phyloP scores from a whole-genome alignment of 257 asterid genomes.

The Rauvolfia tetraphylla region DNA sequence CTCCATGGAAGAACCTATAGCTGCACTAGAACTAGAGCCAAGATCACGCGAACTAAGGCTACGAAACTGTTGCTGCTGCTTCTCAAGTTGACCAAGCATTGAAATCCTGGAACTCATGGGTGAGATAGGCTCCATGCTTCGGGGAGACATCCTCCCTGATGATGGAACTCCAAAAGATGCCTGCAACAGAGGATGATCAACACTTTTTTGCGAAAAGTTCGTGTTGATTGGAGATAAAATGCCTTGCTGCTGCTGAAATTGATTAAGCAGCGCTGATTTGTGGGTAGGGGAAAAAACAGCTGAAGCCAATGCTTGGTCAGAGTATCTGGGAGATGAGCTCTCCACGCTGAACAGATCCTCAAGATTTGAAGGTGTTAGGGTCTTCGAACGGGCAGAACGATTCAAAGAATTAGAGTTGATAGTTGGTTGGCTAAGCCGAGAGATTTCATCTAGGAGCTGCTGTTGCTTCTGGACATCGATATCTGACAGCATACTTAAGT shows the following conservation, averaged over 20 bases:
- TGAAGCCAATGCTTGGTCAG: slow-evolving; percentile 49
- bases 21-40: slow-evolving; percentile 45
- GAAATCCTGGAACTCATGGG: slow-evolving; percentile 69
- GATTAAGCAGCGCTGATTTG: slow-evolving; percentile 53
- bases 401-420: slow-evolving; percentile 33
- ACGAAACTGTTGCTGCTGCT: slow-evolving; percentile 57
- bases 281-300: slow-evolving; percentile 59
- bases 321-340: slow-evolving; percentile 63
- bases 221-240: slow-evolving; percentile 64
- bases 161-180: slow-evolving; percentile 49
- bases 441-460: slow-evolving; percentile 45
- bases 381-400: slow-evolving; percentile 48
- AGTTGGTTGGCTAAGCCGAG: slow-evolving; percentile 35
- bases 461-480: slow-evolving; percentile 49
- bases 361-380: slow-evolving; percentile 59
- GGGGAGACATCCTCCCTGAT: slow-evolving; percentile 72
- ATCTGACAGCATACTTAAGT: slow-evolving; percentile 41
- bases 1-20: slow-evolving; percentile 45
- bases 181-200: slow-evolving; percentile 54
- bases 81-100: slow-evolving; percentile 53
- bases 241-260: slow-evolving; percentile 75
- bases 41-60: slow-evolving; percentile 79
- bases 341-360: slow-evolving; percentile 71
- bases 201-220: slow-evolving; percentile 48
- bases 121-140: slow-evolving; percentile 60